A percentile compares a stretch with the other conserved stretches of the same genome.
Evolutionary conservation across 768 basidiomycete genomes (phyloP).

Genomic region (Mycena olivaceomarginata): DNA sequence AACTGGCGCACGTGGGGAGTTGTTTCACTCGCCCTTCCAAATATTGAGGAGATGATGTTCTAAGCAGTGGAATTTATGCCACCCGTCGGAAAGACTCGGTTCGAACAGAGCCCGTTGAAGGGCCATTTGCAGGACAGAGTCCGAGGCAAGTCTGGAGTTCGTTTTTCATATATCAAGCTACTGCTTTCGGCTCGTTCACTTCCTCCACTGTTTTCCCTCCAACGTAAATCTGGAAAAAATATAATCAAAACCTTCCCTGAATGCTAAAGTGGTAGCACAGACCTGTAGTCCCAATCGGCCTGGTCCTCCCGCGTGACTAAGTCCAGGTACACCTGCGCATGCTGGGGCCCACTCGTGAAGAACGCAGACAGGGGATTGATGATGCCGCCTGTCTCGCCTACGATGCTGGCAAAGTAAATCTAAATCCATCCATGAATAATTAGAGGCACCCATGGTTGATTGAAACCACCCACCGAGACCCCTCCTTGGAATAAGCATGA

Average conservation of each 20-base stretch:
- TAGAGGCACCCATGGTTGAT: neutral
- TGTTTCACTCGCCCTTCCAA: no score
- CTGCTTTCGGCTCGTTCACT: neutral
- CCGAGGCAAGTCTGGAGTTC: no score
- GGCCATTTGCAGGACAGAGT: no score
- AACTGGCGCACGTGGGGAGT: no score
- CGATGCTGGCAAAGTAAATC: slow-evolving; percentile 26
- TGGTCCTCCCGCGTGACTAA: slow-evolving; percentile 31
- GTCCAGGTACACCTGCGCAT: slow-evolving; percentile 36
- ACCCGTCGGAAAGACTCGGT: no score
- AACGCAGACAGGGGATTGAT: slow-evolving; percentile 22
- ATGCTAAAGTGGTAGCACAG: neutral
- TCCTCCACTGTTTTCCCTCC: slow-evolving; percentile 2
- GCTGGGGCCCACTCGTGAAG: slow-evolving; percentile 39
- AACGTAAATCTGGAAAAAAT: neutral
- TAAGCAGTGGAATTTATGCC: no score
- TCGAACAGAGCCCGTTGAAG: no score
- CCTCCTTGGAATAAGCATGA: slow-evolving; percentile 15
- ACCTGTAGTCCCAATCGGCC: slow-evolving; percentile 25
- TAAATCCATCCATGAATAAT: neutral
- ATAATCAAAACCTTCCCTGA: neutral
- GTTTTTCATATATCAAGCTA: no score
- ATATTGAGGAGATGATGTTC: no score
- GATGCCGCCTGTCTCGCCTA: slow-evolving; percentile 18
- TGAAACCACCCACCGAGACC: neutral